Conservation (phyloP, 2,329 filamentous ascomycete species). For the Neobulgaria alba region DNA sequence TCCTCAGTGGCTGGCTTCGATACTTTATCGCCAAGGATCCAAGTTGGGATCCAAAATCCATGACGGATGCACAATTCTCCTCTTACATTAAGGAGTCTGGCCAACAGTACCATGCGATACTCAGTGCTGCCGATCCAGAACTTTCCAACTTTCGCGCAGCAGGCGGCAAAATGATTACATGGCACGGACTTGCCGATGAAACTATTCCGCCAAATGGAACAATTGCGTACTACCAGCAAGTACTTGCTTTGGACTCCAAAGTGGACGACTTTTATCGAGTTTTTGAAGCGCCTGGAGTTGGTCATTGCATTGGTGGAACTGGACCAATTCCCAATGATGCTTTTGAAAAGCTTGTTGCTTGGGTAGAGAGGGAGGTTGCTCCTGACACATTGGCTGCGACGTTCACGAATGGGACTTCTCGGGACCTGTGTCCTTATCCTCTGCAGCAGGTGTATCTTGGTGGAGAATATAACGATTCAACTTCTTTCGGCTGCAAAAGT, state of each 20-base stretch:
- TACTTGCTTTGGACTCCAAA: conserved; percentile 6
- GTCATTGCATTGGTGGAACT: conserved; percentile 26
- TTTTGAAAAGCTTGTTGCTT: conserved; percentile 22
- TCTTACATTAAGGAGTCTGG: background rate
- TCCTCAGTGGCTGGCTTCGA: conserved; percentile 8
- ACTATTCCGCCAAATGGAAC: conserved; percentile 31
- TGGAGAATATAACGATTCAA: no score
- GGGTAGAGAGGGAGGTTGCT: conserved; percentile 29
- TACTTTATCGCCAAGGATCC: conserved; percentile 9
- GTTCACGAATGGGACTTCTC: background rate
- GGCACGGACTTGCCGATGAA: conserved; percentile 14
- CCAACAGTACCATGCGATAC: background rate
- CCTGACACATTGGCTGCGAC: conserved; percentile 14
- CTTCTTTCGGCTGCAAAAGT: no score
- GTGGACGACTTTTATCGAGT: conserved; percentile 27
- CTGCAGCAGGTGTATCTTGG: no score
- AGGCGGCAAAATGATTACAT: conserved; percentile 12
- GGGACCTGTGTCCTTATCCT: background rate
- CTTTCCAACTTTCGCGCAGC: conserved; percentile 4
- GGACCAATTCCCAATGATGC: conserved; percentile 18
- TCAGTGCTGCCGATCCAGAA: conserved; percentile 7
- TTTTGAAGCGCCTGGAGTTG: conserved; percentile 28
- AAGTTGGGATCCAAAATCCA: conserved; percentile 5
- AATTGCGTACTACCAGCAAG: conserved; percentile 23
- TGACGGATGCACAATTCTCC: conserved; percentile 1